Evolutionary conservation across 345 rosid genomes (phyloP).

Genomic region (Ceriops tagal): DNA sequence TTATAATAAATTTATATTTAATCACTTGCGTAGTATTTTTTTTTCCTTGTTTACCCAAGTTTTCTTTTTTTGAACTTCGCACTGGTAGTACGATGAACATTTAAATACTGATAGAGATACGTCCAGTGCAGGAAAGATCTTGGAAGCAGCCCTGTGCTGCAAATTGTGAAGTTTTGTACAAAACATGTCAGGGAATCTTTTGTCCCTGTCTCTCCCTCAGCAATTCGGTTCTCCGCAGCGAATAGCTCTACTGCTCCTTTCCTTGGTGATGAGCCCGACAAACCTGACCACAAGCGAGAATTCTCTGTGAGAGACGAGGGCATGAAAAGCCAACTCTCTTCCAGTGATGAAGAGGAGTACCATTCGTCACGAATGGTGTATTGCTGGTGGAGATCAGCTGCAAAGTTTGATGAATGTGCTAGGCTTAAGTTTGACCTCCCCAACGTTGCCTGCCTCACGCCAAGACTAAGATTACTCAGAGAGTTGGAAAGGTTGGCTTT

Average conservation of each 20-base stretch:
- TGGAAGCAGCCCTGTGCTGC: slow-evolving; percentile 15
- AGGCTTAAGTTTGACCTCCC: slow-evolving; percentile 34
- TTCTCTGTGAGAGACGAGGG: neutral
- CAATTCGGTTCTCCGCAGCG: neutral
- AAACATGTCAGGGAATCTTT: neutral
- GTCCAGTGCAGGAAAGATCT: slow-evolving; percentile 19
- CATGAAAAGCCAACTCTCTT: slow-evolving; percentile 41
- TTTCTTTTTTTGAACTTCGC: too few species aligned
- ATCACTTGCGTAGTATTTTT: too few species aligned
- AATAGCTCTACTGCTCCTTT: too few species aligned
- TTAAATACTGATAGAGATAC: neutral
- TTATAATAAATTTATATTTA: too few species aligned
- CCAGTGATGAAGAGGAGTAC: slow-evolving; percentile 33
- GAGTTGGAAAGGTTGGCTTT: slow-evolving; percentile 57
- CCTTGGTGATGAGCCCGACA: too few species aligned
- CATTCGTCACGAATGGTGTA: slow-evolving; percentile 17
- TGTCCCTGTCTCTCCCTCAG: neutral
- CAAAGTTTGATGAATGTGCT: slow-evolving; percentile 36
- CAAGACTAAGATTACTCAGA: slow-evolving; percentile 43
- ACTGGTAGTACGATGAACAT: too few species aligned
- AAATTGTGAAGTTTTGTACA: too few species aligned
- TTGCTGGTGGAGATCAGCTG: slow-evolving; percentile 56
- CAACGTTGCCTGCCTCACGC: slow-evolving; percentile 31
- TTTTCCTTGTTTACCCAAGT: too few species aligned
- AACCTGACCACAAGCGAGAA: too few species aligned